Evolutionary conservation across 495 filamentous ascomycete species (phyloP).

Genomic region (Pyronema omphalodes): DNA sequence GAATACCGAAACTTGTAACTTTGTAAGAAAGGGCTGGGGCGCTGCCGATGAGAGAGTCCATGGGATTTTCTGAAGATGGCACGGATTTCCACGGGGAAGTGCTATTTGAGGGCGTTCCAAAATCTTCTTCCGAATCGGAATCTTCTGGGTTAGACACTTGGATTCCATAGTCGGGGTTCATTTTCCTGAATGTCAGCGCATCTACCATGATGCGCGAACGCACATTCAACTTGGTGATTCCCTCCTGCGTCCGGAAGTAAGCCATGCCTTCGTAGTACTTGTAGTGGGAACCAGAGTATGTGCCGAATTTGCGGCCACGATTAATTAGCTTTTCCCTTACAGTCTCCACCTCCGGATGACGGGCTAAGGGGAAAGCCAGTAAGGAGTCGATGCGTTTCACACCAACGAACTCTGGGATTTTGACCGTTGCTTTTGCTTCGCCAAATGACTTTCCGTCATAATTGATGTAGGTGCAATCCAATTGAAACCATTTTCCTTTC

Average conservation of each 20-base stretch:
- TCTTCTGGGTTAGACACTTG: constrained; percentile 17
- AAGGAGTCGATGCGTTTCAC: constrained; percentile 67
- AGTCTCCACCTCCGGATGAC: constrained; percentile 55
- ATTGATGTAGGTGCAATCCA: background rate
- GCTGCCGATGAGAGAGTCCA: background rate
- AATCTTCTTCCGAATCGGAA: background rate
- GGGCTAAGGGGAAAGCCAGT: constrained; percentile 59
- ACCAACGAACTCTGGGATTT: constrained; percentile 66
- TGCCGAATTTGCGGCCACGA: constrained; percentile 71
- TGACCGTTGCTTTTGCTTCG: constrained; percentile 48
- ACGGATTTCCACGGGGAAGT: constrained; percentile 4
- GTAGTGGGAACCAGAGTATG: constrained; percentile 67
- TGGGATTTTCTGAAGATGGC: background rate
- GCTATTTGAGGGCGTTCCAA: background rate
- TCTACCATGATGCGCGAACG: constrained; percentile 89
- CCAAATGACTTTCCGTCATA: constrained; percentile 24
- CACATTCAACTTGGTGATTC: constrained; percentile 58
- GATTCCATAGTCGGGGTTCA: constrained; percentile 78
- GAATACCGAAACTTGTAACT: constrained; percentile 34
- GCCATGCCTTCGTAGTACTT: constrained; percentile 66
- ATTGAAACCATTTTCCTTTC: constrained; percentile 34
- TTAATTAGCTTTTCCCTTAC: constrained; percentile 45
- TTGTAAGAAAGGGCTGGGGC: constrained; percentile 19
- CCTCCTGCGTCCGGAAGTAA: constrained; percentile 65
- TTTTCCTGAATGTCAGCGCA: constrained; percentile 64